Percentiles rank a stretch among this genome's conserved stretches.
phyloP scores from a whole-genome alignment of 2,329 filamentous ascomycete genomes.

The Xylaria sp. region DNA sequence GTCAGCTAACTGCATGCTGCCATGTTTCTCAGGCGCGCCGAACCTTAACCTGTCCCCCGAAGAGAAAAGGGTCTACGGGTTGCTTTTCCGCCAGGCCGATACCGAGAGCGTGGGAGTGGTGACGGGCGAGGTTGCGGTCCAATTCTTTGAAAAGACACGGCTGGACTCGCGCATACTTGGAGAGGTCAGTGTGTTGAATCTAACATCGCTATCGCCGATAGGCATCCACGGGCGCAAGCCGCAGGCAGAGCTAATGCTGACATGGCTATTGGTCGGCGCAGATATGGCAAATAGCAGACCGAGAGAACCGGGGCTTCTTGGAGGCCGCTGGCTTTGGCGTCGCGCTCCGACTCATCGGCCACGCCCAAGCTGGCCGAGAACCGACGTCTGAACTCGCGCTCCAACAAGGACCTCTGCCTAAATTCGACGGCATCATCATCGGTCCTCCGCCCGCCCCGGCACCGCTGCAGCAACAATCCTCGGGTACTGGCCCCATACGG shows the following conservation, averaged over 20 bases:
- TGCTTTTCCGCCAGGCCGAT: slow-evolving; percentile 93
- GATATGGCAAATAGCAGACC: slow-evolving; percentile 99
- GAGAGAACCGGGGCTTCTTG: slow-evolving; percentile 92
- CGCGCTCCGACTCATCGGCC: slow-evolving; percentile 92
- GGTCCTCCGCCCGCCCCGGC: slow-evolving; percentile 57
- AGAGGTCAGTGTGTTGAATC: slow-evolving; percentile 68
- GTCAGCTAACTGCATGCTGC: slow-evolving; percentile 38
- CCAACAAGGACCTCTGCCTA: slow-evolving; percentile 87
- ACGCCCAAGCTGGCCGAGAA: slow-evolving; percentile 88
- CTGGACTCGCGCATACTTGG: slow-evolving; percentile 86
- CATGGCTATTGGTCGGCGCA: slow-evolving; percentile 52
- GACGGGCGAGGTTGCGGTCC: slow-evolving; percentile 93
- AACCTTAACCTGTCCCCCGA: slow-evolving; percentile 88
- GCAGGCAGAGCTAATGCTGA: slow-evolving; percentile 42
- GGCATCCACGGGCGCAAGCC: slow-evolving; percentile 4
- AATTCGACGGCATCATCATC: slow-evolving; percentile 81
- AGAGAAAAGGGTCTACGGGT: slow-evolving; percentile 92
- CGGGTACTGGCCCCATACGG: slow-evolving; percentile 76
- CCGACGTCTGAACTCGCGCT: slow-evolving; percentile 84
- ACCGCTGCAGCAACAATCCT: slow-evolving; percentile 65
- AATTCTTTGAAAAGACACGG: slow-evolving; percentile 97
- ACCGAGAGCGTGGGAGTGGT: slow-evolving; percentile 91
- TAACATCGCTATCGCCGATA: not conserved
- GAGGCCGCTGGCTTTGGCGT: slow-evolving; percentile 93
- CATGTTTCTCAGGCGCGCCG: slow-evolving; percentile 59